Base-by-base conservation (phyloP, 352 stramenopile genomes). In the Globisporangium paroecandrum region DNA sequence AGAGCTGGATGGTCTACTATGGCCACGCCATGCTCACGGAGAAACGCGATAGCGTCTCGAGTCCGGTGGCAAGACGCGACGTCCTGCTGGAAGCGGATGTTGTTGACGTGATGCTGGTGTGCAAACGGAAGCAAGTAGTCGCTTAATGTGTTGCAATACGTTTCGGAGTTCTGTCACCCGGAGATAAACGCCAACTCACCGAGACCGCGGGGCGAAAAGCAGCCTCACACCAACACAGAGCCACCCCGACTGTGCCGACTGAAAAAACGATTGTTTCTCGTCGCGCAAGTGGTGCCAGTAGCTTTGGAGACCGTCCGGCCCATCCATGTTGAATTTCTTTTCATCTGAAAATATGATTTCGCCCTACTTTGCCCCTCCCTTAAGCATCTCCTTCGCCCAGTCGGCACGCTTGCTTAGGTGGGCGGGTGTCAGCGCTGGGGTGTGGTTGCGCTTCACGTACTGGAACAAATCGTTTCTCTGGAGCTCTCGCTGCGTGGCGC, bases 381-480 rank as follows among this genome's bases (percentile, higher is more conserved):
- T 56, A 22, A 56, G 49, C 49, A 56, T 56, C 22, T 8, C 5
- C 49, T 56, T 32, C 49, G 49, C n/a, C 49, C 49, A 56, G 49
- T 56, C 9, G 22, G 5, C 22, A 34, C 49, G 22, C 22, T 56
- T 58, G 51, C 22, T 58, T 58, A 3, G 53, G 53, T 58, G 53
- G 12, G 49, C 53, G 13, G 53, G 53, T 2, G 53, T 58, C 53
- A 58, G 53, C 24, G 12, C 25, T 36, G 53, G 25, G 24, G 53
- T 58, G 53, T 38, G 53, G 5, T 58, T 38, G 2, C 24, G 24
- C 53, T 58, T 58, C 53, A 38, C 53, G 53, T 58, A 58, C 53
- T 36, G 0, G 53, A 58, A 58, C 25, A 58, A 38, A 58, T 38
- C 25, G 12, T 58, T 36, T n/a, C 25, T 5, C 53, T 58, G 53